These are phyloP conservation scores for Epichloe sp. DNA, from an alignment of 2,329 filamentous ascomycete genomes.

Conservation along the genomic window DNA sequence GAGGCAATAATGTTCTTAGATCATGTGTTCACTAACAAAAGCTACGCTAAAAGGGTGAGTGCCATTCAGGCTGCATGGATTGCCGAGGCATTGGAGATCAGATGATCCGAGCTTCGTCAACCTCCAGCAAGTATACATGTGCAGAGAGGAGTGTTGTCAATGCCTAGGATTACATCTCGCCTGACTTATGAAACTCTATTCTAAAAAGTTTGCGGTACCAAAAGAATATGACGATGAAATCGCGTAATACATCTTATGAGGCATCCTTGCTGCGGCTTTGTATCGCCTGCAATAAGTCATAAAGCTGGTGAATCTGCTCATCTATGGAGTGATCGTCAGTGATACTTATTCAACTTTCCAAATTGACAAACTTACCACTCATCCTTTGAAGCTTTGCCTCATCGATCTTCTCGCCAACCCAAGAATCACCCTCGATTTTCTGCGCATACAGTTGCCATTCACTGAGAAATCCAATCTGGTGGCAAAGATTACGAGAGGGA, in stretches of 20 bases:
- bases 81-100: conserved; percentile 29
- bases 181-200: not conserved
- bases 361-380: conserved; percentile 53
- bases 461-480: conserved; percentile 81
- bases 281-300: conserved; percentile 85
- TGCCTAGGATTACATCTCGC: not conserved
- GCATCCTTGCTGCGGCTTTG: conserved; percentile 22
- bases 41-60: conserved; percentile 56
- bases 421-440: conserved; percentile 73
- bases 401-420: conserved; percentile 78
- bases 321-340: conserved; percentile 36
- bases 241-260: conserved; percentile 14
- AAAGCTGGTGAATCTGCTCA: conserved; percentile 84
- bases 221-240: not conserved
- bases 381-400: conserved; percentile 77
- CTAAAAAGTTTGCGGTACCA: not conserved
- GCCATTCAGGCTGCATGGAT: conserved; percentile 49
- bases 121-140: not conserved
- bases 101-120: not conserved
- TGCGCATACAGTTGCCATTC: conserved; percentile 97
- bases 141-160: not conserved
- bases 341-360: no score
- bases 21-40: conserved; percentile 53
- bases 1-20: conserved; percentile 58
- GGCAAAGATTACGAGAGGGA: not conserved